These are phyloP conservation scores for Sabuloglossum arenarium DNA, from an alignment of 495 filamentous ascomycete species.

Conservation along the genomic window DNA sequence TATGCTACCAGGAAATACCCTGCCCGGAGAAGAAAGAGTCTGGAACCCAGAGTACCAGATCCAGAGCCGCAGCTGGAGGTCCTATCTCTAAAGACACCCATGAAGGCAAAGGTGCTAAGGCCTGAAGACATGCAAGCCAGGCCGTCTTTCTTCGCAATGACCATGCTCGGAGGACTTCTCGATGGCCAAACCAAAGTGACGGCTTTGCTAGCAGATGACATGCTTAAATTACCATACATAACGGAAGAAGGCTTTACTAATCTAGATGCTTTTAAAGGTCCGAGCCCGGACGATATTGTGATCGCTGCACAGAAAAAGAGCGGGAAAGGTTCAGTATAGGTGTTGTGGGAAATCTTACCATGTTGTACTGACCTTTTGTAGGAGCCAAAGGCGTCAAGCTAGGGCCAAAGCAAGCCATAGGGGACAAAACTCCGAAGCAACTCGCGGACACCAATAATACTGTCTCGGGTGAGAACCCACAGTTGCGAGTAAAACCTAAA, in stretches of 20 bases:
- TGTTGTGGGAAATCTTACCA: background rate
- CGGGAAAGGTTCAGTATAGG: conserved; percentile 12
- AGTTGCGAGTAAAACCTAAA: conserved; percentile 58
- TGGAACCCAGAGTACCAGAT: background rate
- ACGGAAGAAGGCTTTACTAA: conserved; percentile 26
- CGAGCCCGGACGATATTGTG: conserved; percentile 88
- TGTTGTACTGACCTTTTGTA: background rate
- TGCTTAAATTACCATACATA: conserved; percentile 31
- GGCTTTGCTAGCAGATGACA: conserved; percentile 9
- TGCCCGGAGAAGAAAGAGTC: conserved; percentile 1
- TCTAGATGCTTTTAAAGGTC: conserved; percentile 54
- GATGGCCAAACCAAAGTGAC: background rate
- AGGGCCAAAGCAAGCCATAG: background rate
- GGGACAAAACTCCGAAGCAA: conserved; percentile 2
- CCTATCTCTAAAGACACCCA: background rate
- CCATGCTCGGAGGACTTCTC: conserved; percentile 31
- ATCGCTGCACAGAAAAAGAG: conserved; percentile 85
- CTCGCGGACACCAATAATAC: conserved; percentile 1
- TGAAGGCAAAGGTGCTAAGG: background rate
- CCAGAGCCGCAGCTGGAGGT: background rate
- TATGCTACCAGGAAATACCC: conserved; percentile 6
- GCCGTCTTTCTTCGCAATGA: conserved; percentile 50
- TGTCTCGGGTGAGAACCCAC: conserved; percentile 39
- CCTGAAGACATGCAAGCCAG: background rate
- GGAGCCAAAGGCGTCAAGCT: conserved; percentile 1